These are phyloP conservation scores for Pulicaria dysenterica DNA, from an alignment of 129 eudicot species.

Conservation along the genomic window DNA sequence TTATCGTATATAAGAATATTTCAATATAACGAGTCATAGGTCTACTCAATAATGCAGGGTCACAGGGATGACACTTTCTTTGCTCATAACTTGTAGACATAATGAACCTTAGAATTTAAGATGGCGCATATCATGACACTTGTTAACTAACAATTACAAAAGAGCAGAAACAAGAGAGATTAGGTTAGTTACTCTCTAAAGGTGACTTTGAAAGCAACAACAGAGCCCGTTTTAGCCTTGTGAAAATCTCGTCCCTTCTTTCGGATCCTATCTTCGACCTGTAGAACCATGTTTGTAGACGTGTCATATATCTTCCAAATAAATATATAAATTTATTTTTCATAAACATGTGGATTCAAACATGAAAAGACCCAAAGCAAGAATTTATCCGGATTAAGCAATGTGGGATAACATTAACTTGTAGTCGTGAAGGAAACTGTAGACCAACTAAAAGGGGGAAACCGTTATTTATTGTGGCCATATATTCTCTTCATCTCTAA, in stretches of 20 bases:
- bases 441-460: background rate
- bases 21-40: no score
- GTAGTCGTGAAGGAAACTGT: no score
- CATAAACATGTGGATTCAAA: background rate
- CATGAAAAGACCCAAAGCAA: background rate
- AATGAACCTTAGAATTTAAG: no score
- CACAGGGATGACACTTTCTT: no score
- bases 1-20: no score
- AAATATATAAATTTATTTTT: background rate
- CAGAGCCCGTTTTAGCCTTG: slow-evolving; percentile 91
- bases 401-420: background rate
- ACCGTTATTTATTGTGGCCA: no score
- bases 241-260: slow-evolving; percentile 66
- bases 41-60: no score
- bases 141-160: slow-evolving; percentile 7
- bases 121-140: background rate
- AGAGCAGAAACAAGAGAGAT: background rate
- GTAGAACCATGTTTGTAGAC: slow-evolving; percentile 24
- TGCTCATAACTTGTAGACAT: no score
- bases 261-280: slow-evolving; percentile 92
- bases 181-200: slow-evolving; percentile 78
- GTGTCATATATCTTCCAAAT: slow-evolving; percentile 6
- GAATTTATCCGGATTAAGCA: background rate
- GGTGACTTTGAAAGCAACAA: slow-evolving; percentile 90
- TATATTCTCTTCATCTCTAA: no score